Conservation (phyloP, 129 eudicot genomes). For the Ambrosia artemisiifolia region DNA sequence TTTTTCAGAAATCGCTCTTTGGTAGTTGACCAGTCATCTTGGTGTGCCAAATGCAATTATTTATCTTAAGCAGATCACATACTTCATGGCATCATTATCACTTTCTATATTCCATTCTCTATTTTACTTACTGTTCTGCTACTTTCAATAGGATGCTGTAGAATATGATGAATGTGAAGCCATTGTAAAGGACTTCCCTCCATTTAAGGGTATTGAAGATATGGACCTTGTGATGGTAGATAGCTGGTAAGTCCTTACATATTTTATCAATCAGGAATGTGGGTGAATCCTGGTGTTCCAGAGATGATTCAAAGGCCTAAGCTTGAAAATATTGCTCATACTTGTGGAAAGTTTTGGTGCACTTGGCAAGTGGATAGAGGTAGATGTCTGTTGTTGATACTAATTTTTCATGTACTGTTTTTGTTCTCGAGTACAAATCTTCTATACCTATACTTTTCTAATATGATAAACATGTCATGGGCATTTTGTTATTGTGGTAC, state of each 20-base stretch:
- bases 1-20: background rate
- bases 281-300: constrained; percentile 78
- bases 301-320: constrained; percentile 62
- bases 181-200: constrained; percentile 61
- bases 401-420: no score
- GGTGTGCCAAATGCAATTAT: background rate
- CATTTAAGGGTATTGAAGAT: constrained; percentile 74
- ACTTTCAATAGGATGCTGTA: constrained; percentile 66
- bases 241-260: constrained; percentile 48
- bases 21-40: background rate
- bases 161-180: constrained; percentile 99
- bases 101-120: background rate
- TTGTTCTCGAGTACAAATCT: no score
- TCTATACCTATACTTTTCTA: no score
- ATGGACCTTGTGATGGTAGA: constrained; percentile 83
- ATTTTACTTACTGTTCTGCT: background rate
- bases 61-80: background rate
- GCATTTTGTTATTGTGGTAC: no score
- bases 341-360: constrained; percentile 97
- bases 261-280: constrained; percentile 48
- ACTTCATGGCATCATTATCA: background rate
- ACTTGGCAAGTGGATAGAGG: constrained; percentile 95
- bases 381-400: background rate
- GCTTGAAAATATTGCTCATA: constrained; percentile 48
- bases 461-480: no score